Evolutionary conservation across 495 filamentous ascomycete genomes (phyloP).

Genomic region (Lineolata rhizophorae): DNA sequence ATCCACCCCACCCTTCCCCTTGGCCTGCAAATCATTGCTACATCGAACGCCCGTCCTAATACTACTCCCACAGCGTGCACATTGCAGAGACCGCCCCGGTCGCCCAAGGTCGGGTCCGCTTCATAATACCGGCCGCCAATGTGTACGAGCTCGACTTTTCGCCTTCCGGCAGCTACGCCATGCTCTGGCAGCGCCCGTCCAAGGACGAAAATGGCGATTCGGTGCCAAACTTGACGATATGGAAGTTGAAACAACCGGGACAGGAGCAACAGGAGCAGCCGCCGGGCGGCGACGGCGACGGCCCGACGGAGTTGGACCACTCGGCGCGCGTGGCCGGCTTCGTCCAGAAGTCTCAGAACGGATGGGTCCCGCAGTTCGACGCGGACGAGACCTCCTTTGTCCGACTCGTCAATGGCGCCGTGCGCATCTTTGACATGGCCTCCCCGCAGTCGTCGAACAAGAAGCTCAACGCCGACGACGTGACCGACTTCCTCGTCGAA

Average conservation of each 20-base stretch:
- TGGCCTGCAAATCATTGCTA: too few relatives aligned
- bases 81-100: conserved; percentile 67
- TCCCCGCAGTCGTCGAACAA: conserved; percentile 80
- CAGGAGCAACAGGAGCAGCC: too few relatives aligned
- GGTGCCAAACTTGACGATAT: conserved; percentile 89
- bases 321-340: conserved; percentile 63
- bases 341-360: conserved; percentile 84
- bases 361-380: conserved; percentile 96
- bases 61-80: neutral
- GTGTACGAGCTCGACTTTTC: conserved; percentile 93
- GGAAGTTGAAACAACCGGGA: too few relatives aligned
- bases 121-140: conserved; percentile 52
- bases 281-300: conserved; percentile 38
- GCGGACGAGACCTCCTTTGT: conserved; percentile 81
- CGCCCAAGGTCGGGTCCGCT: conserved; percentile 58
- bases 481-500: conserved; percentile 71
- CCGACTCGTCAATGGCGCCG: conserved; percentile 83
- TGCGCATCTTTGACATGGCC: conserved; percentile 82
- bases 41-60: conserved; percentile 2
- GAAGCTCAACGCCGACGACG: conserved; percentile 81
- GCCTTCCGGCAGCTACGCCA: conserved; percentile 71
- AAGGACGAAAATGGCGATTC: conserved; percentile 89
- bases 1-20: neutral
- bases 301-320: conserved; percentile 24
- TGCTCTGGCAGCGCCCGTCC: conserved; percentile 83